Base-by-base conservation (phyloP, 2,329 filamentous ascomycete species). In the Claviceps sp. region DNA sequence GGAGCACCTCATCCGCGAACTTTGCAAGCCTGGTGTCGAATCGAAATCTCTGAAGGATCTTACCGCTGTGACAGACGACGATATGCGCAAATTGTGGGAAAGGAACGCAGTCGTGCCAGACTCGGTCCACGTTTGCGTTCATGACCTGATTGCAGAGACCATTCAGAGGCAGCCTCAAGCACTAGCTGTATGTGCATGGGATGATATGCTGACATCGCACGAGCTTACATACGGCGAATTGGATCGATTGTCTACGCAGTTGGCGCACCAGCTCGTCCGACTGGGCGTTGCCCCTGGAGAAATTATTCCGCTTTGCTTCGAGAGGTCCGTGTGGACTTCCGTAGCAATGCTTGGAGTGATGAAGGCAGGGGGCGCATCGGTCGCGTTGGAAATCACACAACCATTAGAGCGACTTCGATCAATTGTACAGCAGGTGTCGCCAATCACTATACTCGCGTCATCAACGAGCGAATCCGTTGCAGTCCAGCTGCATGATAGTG, bases 111-210 rank as follows among this genome's bases (percentile, higher is more conserved):
- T 61, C 1, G 59, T 75, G 2, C 70, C 72, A 1, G 63, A 67
- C 0, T 65, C 65, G 3, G 60, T 75, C 24, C 59, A 67, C 18
- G 62, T 59, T 45, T 73, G 70, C 55, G 72, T 75, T 64, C 74
- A 77, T 54, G 70, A 75, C 43, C 59, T 75, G 52, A 68, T 77
- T 51, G 62, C 65, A 9, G 63, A 69, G 13, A 66, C 67, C 49
- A 68, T 69, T 14, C 56, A 54, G 13, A 54, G 57, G 24, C 63
- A 67, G 3, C 72, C 73, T 1, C 57, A 65, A n/a, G 62, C 65
- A 22, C 56, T 65, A 5, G 74, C 74, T 22, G 66, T 77, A n/a
- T 61, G 71, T 51, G 74, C 74, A 0, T 76, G 72, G 72, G 74
- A 77, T 54, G 73, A 74, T 36, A 38, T n/a, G 37, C 14, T 38